phyloP scores from a whole-genome alignment of 2,329 filamentous ascomycete species.

The Colletotrichum sp. region DNA sequence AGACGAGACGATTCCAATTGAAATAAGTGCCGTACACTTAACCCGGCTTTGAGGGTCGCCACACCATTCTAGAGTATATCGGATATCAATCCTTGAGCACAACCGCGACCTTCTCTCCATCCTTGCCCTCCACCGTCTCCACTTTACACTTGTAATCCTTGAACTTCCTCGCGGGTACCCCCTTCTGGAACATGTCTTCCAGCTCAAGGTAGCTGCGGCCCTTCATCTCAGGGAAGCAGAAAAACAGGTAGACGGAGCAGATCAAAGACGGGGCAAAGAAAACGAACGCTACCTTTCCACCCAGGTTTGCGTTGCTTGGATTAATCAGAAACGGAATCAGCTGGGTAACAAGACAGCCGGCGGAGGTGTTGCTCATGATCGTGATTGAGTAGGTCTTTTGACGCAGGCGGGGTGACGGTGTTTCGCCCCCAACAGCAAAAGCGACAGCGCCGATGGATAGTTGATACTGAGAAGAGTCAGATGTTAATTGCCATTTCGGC shows the following conservation, averaged over 20 bases:
- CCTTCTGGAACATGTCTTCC: conserved; percentile 24
- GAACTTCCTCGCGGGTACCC: background rate
- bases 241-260: conserved; percentile 31
- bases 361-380: conserved; percentile 6
- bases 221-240: conserved; percentile 38
- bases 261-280: conserved; percentile 35
- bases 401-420: background rate
- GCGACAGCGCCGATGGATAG: background rate
- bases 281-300: conserved; percentile 44
- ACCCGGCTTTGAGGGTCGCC: background rate
- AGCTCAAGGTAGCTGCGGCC: conserved; percentile 25
- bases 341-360: background rate
- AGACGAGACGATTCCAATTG: rapidly evolving
- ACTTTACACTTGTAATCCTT: background rate
- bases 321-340: conserved; percentile 31
- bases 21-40: background rate
- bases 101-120: background rate
- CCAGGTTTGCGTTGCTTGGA: conserved; percentile 34
- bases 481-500: conserved; percentile 60
- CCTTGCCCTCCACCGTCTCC: background rate
- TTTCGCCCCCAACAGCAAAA: conserved; percentile 7
- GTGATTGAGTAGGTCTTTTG: conserved; percentile 12
- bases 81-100: background rate
- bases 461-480: background rate
- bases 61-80: background rate